Evolutionary conservation across 2,329 filamentous ascomycete species (phyloP).

Genomic region (Kalaharituber pfeilii): DNA sequence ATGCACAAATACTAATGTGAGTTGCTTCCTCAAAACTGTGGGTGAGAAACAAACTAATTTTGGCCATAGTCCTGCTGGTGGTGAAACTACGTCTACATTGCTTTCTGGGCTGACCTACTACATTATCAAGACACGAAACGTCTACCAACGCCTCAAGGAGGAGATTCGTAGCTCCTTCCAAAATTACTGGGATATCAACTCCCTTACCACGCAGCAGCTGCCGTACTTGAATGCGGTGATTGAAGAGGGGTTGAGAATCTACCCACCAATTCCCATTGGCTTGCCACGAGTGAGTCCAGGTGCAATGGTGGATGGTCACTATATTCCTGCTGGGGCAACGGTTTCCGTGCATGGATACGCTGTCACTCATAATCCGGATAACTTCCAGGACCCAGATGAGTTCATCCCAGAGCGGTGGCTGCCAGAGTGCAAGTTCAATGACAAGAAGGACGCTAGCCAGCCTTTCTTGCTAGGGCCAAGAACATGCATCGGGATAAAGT

Average conservation of each 20-base stretch:
- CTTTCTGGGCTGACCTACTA: conserved; percentile 15
- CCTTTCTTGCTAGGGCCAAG: too few relatives aligned
- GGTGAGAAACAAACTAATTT: background rate
- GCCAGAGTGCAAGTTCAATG: conserved; percentile 12
- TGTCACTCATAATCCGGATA: background rate
- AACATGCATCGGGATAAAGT: conserved; percentile 26
- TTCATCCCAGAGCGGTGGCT: too few relatives aligned
- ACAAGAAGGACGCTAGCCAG: conserved; percentile 24
- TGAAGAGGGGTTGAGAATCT: too few relatives aligned
- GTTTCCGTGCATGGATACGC: background rate
- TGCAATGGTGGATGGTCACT: conserved; percentile 10
- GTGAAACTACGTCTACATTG: conserved; percentile 25
- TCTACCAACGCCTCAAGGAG: too few relatives aligned
- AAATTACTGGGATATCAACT: too few relatives aligned
- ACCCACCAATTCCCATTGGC: conserved; percentile 25
- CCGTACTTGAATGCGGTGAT: too few relatives aligned
- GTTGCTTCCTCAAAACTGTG: background rate
- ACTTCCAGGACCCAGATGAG: too few relatives aligned
- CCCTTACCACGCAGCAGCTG: too few relatives aligned
- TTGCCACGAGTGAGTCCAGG: conserved; percentile 12
- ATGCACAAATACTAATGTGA: background rate
- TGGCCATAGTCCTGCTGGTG: too few relatives aligned
- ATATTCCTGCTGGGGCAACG: conserved; percentile 11
- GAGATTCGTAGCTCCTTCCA: conserved; percentile 27
- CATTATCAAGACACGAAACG: conserved; percentile 23